A percentile compares a stretch with the other conserved stretches of the same genome.
Conservation (phyloP, 371 early-diverging fungal species). For the Rhizopus stolonifer region DNA sequence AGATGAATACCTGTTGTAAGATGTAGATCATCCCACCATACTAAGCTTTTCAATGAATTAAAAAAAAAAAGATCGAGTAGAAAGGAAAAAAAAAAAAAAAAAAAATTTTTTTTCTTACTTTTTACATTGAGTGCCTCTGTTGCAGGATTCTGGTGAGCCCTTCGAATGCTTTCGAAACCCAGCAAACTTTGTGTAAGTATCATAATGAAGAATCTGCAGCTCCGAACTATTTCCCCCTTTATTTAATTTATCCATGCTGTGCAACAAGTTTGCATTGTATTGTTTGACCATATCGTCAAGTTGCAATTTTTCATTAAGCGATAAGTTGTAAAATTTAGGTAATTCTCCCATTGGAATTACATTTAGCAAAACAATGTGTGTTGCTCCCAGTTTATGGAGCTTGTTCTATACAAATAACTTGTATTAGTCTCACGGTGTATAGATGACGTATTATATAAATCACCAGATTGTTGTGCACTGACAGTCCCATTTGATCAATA, state of each 20-base stretch:
- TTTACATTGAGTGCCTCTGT: not conserved
- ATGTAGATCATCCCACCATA: slow-evolving; percentile 24
- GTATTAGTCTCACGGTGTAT: not conserved
- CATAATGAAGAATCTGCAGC: slow-evolving; percentile 1
- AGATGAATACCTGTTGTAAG: slow-evolving; percentile 9
- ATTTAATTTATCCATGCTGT: not conserved
- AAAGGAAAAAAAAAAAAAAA: too few relatives aligned
- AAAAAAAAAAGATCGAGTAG: too few relatives aligned
- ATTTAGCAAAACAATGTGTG: slow-evolving; percentile 9
- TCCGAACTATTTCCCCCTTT: not conserved
- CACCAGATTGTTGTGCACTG: not conserved
- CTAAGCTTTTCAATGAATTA: not conserved
- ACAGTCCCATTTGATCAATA: not conserved
- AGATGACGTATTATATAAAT: not conserved
- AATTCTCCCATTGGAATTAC: slow-evolving; percentile 11
- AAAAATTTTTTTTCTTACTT: slow-evolving; percentile 12
- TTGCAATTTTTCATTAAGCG: not conserved
- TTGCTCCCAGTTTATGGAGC: slow-evolving; percentile 4
- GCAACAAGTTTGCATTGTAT: slow-evolving; percentile 9
- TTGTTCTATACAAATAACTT: slow-evolving; percentile 1
- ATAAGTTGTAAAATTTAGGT: slow-evolving; percentile 5
- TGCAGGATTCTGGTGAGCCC: slow-evolving; percentile 1
- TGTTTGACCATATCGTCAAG: slow-evolving; percentile 1
- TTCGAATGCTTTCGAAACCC: not conserved
- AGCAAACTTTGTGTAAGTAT: slow-evolving; percentile 3